These are phyloP conservation scores for Collybia nuda DNA, from an alignment of 768 basidiomycete species.

Conservation along the genomic window DNA sequence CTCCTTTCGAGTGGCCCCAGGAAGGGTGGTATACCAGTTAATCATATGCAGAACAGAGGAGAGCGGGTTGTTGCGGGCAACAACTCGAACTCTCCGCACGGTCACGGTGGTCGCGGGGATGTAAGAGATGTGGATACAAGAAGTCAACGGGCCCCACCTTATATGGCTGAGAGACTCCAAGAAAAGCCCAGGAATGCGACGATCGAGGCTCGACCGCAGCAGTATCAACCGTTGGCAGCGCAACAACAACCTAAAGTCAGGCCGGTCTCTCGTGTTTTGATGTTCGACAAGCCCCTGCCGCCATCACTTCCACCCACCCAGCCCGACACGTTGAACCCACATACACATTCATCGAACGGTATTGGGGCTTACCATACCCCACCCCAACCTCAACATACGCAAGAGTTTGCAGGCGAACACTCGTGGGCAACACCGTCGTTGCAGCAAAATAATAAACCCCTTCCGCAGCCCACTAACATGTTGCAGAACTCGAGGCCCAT, in stretches of 20 bases:
- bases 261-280: conserved; percentile 10
- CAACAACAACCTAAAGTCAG: not conserved
- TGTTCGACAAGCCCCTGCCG: conserved; percentile 18
- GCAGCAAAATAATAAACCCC: conserved; percentile 2
- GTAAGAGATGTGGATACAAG: conserved; percentile 10
- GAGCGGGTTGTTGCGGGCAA: conserved; percentile 4
- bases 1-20: conserved; percentile 27
- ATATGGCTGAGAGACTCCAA: not conserved
- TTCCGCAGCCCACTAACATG: conserved; percentile 5
- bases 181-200: conserved; percentile 1
- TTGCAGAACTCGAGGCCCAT: not conserved
- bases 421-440: conserved; percentile 15
- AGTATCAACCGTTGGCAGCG: not conserved
- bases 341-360: not conserved
- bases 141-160: not conserved
- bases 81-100: too few relatives aligned
- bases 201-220: not conserved
- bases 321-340: not conserved
- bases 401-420: conserved; percentile 13
- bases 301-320: conserved; percentile 1
- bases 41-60: conserved; percentile 9
- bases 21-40: conserved; percentile 14
- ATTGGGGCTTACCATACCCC: too few relatives aligned
- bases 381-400: conserved; percentile 2
- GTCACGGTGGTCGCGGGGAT: conserved; percentile 8